Base-by-base conservation (phyloP, 208 protist species). In the Trypanosoma melophagium region DNA sequence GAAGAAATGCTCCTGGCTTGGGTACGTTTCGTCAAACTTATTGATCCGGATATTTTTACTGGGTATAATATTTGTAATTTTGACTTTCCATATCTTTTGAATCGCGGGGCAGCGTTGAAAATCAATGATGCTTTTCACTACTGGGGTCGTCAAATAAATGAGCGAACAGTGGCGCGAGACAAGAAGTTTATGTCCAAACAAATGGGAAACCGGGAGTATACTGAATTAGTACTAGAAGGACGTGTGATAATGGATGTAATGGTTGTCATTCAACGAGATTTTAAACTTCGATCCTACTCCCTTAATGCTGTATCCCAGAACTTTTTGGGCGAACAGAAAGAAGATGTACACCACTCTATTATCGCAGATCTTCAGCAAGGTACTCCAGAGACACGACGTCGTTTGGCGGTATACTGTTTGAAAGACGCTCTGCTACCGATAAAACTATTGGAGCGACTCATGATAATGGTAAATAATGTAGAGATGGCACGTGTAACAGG, bases 31-130 rank as follows among this genome's bases (percentile, higher is more conserved):
- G 25, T 96, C 41, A 87, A 87, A 25, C 65, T 68, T 1, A 61
- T 95, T 25, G 98, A 98, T 67, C 96, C 97, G 17, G 97, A 99
- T 74, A 80, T 99, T 25, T 71, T 99, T 16, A 99, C 97, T 7
- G 98, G 98, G 25, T 99, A 99, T 87, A 99, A 99, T 86, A 99
- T 99, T 60, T 86, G 89, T 70, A 99, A 99, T 70, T 99, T 99
- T 78, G 99, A 99, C 86, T 87, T 99, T 44, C 97, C 98, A 0
- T 99, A 99, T 74, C 69, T 99, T 8, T 84, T 99, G 19, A 92
- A 98, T 54, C 90, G 99, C 41, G 97, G 98, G 0, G 73, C 74
- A 7, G 71, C 83, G 13, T 82, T 99, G 8, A 89, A 95, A 47
- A 76, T 93, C 9, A 86, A 82, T 49, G 78, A 94, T 14, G 87